A percentile compares a stretch with the other conserved stretches of the same genome.
Conservation (phyloP, 805 yeast species). For the Brettanomyces naardenensis region DNA sequence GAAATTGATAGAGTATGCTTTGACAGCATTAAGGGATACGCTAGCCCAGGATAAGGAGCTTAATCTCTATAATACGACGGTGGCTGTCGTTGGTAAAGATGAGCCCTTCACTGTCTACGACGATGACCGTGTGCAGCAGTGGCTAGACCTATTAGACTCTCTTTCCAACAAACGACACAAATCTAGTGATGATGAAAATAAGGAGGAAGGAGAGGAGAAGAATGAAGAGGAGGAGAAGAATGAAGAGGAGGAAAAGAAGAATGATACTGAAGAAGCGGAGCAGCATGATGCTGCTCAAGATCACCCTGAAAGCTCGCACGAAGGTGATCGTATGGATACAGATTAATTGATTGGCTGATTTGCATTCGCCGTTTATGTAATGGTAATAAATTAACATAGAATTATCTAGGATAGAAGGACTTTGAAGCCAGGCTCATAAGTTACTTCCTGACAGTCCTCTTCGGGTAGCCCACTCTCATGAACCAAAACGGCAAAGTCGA, state of each 20-base stretch:
- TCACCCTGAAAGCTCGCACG: constrained; percentile 6
- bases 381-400: no score
- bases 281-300: constrained; percentile 8
- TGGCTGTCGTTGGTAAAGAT: constrained; percentile 86
- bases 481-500: constrained; percentile 84
- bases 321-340: constrained; percentile 27
- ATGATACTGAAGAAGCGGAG: constrained; percentile 6
- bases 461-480: constrained; percentile 74
- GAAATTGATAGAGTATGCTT: constrained; percentile 75
- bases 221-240: constrained; percentile 26
- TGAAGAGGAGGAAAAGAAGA: constrained; percentile 15
- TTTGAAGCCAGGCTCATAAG: constrained; percentile 51
- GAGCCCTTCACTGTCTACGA: constrained; percentile 67
- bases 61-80: constrained; percentile 74
- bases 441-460: constrained; percentile 79
- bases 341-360: constrained; percentile 1
- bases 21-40: constrained; percentile 89
- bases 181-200: constrained; percentile 26
- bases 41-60: constrained; percentile 91
- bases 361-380: no score
- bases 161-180: constrained; percentile 49
- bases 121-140: constrained; percentile 77
- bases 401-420: no score
- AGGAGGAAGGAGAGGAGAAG: constrained; percentile 18
- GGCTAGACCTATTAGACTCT: constrained; percentile 71